Evolutionary conservation across 1,284 basidiomycete genomes (phyloP).

Genomic region (Schizophyllum amplum): DNA sequence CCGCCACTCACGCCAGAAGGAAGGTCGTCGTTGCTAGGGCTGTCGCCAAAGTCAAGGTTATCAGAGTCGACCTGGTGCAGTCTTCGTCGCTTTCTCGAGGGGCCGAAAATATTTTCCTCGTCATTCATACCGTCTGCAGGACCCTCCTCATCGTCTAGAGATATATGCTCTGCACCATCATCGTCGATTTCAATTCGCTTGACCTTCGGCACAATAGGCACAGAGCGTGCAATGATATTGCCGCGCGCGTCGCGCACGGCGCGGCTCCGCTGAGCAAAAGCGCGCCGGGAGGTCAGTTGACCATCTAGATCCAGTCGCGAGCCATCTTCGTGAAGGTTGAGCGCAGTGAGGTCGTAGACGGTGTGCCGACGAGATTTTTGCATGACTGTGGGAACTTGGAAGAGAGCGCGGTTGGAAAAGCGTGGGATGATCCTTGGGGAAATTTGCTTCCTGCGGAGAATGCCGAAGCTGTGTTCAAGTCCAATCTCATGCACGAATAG

Average conservation of each 20-base stretch:
- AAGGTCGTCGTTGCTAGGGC: constrained; percentile 12
- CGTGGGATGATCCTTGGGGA: too few species aligned
- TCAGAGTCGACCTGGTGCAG: neutral
- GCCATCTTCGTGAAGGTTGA: constrained; percentile 42
- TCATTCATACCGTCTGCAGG: constrained; percentile 4
- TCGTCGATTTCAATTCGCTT: constrained; percentile 22
- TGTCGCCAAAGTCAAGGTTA: neutral
- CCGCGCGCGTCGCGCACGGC: constrained; percentile 24
- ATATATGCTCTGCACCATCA: constrained; percentile 14
- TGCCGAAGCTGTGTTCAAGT: too few species aligned
- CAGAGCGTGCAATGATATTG: constrained; percentile 4
- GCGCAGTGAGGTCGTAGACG: constrained; percentile 38
- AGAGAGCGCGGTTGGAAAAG: too few species aligned
- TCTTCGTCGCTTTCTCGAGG: neutral
- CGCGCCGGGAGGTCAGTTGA: too few species aligned
- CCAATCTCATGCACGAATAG: too few species aligned
- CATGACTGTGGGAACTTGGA: too few species aligned
- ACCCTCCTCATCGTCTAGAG: constrained; percentile 5
- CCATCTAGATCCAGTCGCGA: constrained; percentile 9
- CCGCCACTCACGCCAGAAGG: constrained; percentile 41
- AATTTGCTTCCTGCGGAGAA: too few species aligned
- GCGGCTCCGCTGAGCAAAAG: constrained; percentile 27
- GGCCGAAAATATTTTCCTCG: constrained; percentile 3
- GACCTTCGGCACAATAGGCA: neutral
- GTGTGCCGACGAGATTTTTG: constrained; percentile 27